Percentiles rank a stretch among this genome's conserved stretches.
These are phyloP conservation scores for Arachnopeziza araneosa DNA, from an alignment of 2,329 filamentous ascomycete genomes.

Conservation along the genomic window DNA sequence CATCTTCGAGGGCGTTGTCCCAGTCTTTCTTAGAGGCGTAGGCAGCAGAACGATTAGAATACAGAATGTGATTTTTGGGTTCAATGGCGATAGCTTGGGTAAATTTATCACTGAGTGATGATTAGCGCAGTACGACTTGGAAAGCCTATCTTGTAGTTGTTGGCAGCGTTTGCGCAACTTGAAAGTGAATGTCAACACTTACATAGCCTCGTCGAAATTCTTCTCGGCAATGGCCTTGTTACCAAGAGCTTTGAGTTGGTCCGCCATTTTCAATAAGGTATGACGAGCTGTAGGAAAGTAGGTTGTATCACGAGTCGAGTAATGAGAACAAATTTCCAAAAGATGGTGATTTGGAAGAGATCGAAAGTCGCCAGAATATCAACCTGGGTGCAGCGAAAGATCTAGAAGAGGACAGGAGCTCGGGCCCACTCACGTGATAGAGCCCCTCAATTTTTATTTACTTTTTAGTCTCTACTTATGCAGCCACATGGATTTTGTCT, in stretches of 20 bases:
- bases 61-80: constrained; percentile 89
- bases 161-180: not conserved
- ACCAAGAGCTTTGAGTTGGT: constrained; percentile 91
- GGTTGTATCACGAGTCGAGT: not conserved
- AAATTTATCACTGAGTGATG: constrained; percentile 71
- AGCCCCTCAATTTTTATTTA: not conserved
- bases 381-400: not conserved
- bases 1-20: constrained; percentile 78
- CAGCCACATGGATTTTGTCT: too few species aligned
- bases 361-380: not conserved
- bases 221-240: constrained; percentile 98
- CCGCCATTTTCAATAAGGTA: constrained; percentile 37
- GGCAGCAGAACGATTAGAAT: constrained; percentile 88
- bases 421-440: not conserved
- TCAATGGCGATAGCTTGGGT: constrained; percentile 87
- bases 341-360: not conserved
- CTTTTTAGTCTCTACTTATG: not conserved
- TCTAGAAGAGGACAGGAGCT: not conserved
- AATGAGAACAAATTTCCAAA: not conserved
- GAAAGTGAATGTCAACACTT: constrained; percentile 39
- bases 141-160: not conserved
- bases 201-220: constrained; percentile 95
- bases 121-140: not conserved
- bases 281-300: not conserved
- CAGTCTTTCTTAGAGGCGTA: constrained; percentile 89